Base-by-base conservation (phyloP, 306 rosid genomes). In the Castanea crenata region DNA sequence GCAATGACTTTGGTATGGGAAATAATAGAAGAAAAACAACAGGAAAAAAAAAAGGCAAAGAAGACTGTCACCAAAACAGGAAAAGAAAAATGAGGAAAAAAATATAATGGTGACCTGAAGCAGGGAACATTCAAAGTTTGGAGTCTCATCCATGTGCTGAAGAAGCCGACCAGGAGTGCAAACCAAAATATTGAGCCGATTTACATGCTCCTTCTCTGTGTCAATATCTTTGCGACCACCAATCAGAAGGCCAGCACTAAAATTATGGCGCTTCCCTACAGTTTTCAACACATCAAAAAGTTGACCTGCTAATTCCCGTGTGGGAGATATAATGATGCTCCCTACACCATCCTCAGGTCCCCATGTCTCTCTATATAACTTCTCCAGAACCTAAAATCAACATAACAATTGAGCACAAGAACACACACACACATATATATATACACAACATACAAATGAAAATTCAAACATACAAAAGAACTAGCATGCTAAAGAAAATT, bases 131-230 rank as follows among this genome's bases (percentile, higher is more conserved):
- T 93, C 98, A 88, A 95, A 93, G 81, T 95, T 88, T 70, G 91
- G 92, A 74, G 92, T 95, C 90, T 93, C 97, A 62, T 95, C 96
- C 99, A 95, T 91, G 88, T 93, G 99, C 76, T 93, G 99, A 49
- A 93, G 88, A 79, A 95, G 93, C 58, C 99, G 87, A 72, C 97
- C 99, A 1, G 98, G 99, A 4, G 98, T 95, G 85, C 98, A 93
- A 73, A 95, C 91, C 85, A 95, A 78, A 80, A 93, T 88, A 77
- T 95, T 95, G 78, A 93, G 92, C 67, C 84, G 88, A 69, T 87
- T 88, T 27, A 93, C 97, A 0, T 68, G 79, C 76, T 90, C 93
- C 77, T 95, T 95, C 90, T 95, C 99, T 8, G 54, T 57, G 35
- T 84, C 81, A 74, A 95, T 89, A 52, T 87, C 97, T 83, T 89